Evolutionary conservation across 2,329 filamentous ascomycete species (phyloP).

Genomic region (Scedosporium apiospermum): DNA sequence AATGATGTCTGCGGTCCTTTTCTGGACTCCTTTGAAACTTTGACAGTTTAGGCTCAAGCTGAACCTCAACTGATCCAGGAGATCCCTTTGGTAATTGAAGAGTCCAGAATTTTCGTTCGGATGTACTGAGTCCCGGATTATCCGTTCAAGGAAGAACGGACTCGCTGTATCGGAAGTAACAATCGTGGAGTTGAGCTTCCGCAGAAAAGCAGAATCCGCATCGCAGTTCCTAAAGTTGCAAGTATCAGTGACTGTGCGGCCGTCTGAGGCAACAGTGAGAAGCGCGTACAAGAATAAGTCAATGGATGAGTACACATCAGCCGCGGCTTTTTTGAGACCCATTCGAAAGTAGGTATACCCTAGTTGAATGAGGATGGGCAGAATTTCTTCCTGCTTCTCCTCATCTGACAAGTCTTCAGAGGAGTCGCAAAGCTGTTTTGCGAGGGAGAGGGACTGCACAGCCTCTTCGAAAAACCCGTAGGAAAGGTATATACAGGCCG

Average conservation of each 20-base stretch:
- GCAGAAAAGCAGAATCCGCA: slow-evolving; percentile 54
- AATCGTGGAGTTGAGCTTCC: slow-evolving; percentile 51
- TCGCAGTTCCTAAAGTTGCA: slow-evolving; percentile 48
- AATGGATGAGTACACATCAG: slow-evolving; percentile 51
- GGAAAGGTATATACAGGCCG: slow-evolving; percentile 64
- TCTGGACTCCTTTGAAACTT: slow-evolving; percentile 50
- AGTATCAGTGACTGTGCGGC: neutral
- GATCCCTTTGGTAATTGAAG: slow-evolving; percentile 56
- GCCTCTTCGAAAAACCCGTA: slow-evolving; percentile 57
- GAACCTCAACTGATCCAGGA: slow-evolving; percentile 48
- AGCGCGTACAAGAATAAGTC: slow-evolving; percentile 44
- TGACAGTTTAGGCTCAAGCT: slow-evolving; percentile 51
- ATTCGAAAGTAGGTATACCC: slow-evolving; percentile 60
- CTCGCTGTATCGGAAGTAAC: slow-evolving; percentile 40
- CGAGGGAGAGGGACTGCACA: slow-evolving; percentile 57
- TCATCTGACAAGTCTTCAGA: slow-evolving; percentile 64
- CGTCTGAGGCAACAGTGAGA: neutral
- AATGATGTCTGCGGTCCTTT: slow-evolving; percentile 20
- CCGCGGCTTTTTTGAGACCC: slow-evolving; percentile 57
- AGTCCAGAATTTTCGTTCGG: slow-evolving; percentile 51
- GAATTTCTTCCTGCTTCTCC: slow-evolving; percentile 64
- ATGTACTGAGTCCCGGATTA: slow-evolving; percentile 44
- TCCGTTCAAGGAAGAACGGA: slow-evolving; percentile 57
- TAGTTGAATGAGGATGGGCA: slow-evolving; percentile 69
- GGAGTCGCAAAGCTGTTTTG: slow-evolving; percentile 61